Evolutionary conservation across 1,284 basidiomycete genomes (phyloP).

Genomic region (Cutaneotrichosporon cutaneum): DNA sequence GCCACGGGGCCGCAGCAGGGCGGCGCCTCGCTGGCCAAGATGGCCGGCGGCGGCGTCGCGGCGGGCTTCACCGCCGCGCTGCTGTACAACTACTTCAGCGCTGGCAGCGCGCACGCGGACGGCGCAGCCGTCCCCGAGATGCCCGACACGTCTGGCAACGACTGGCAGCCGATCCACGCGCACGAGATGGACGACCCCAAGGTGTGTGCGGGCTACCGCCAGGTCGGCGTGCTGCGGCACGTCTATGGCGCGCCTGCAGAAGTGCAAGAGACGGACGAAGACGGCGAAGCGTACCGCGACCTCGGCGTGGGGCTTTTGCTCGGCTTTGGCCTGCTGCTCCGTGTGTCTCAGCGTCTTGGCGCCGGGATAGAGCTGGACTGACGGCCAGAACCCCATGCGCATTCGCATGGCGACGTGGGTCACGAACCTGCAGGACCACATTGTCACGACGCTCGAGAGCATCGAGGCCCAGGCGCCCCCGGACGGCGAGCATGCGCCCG

Average conservation of each 20-base stretch:
- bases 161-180: conserved; percentile 43
- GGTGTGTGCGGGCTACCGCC: conserved; percentile 33
- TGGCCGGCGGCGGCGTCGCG: conserved; percentile 13
- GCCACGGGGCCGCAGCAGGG: conserved; percentile 6
- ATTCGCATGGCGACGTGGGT: conserved; percentile 77
- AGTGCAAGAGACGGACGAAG: not conserved
- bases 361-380: too few relatives aligned
- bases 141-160: conserved; percentile 36
- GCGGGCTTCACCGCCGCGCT: conserved; percentile 18
- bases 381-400: conserved; percentile 64
- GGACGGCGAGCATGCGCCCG: conserved; percentile 47
- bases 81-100: conserved; percentile 12
- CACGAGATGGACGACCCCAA: conserved; percentile 49
- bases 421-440: conserved; percentile 73
- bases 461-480: conserved; percentile 66
- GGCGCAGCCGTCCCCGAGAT: conserved; percentile 35
- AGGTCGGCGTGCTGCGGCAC: conserved; percentile 7
- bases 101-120: conserved; percentile 23
- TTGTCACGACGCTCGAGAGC: conserved; percentile 74
- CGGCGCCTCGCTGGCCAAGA: conserved; percentile 8
- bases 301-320: conserved; percentile 10
- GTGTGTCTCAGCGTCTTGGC: conserved; percentile 16
- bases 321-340: conserved; percentile 21
- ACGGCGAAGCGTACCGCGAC: conserved; percentile 10
- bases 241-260: not conserved